Evolutionary conservation across 2,329 filamentous ascomycete genomes (phyloP), one percentile per base, ranked within the genome.

Genomic region (Neofusicoccum laricinum): DNA sequence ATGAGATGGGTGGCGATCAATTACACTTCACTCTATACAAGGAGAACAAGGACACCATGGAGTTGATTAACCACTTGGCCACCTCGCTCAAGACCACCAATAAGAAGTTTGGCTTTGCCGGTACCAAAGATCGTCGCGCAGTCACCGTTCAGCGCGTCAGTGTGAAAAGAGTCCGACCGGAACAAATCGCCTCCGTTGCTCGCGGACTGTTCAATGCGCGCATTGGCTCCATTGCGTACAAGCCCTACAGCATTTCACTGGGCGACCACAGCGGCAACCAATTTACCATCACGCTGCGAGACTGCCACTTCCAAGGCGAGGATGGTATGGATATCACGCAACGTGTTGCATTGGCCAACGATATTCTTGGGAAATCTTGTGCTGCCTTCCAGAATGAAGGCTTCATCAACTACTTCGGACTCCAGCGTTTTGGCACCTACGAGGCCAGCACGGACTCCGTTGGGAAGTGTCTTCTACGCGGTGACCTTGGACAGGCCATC

Each of bases 31-130:
- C 91, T 0, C 82, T 97, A 59, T 96, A 94, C 85, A 97, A 97
- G 79, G 93, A 97, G 79, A 97, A 97, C 79, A 93, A 94, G 73
- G 93, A 97, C 74, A 97, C 93, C 1, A 96, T 97, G 91, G 93
- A 97, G 70, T 89, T 92, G 0, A 83, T 96, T 61, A 89, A 87
- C 61, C 91, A 90, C 71, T 84, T 97, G 45, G 86, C 89, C 0
- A 89, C 89, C 48, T 85, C 90, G 68, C 79, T 96, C 67, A 90
- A 89, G 72, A 81, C 91, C 68, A 84, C 84, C 45, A 73, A 84
- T 3, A 93, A 91, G 74, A 93, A 91, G 74, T 90, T 93, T 69
- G 84, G 87, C 65, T 94, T 97, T 70, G 92, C 93, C 3, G 93
- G 93, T 8, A 97, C 93, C 65, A 97, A 97, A 77, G 93, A 97